Percentiles rank a stretch among this genome's conserved stretches.
These are phyloP conservation scores for Aureobasidium sp. DNA, from an alignment of 2,329 filamentous ascomycete species.

Conservation along the genomic window DNA sequence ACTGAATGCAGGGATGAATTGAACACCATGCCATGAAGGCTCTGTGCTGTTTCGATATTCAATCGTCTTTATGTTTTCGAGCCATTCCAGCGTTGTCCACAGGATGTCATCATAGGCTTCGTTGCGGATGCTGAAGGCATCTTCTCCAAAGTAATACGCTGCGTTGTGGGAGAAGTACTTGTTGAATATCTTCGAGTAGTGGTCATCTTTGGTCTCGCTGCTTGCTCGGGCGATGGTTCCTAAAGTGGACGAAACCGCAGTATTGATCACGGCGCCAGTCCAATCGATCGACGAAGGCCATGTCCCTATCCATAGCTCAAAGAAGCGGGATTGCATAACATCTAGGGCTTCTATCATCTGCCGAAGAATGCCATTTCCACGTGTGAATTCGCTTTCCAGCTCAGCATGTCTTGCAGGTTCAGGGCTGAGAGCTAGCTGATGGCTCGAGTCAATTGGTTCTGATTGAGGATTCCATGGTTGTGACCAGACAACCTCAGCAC, in stretches of 20 bases:
- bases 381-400: not conserved
- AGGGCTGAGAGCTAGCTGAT: not conserved
- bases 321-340: conserved; percentile 71
- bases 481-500: not conserved
- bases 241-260: conserved; percentile 54
- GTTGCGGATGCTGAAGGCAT: conserved; percentile 64
- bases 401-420: not conserved
- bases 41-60: conserved; percentile 53
- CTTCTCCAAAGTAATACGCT: conserved; percentile 80
- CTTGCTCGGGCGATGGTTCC: not conserved
- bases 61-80: conserved; percentile 74
- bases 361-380: not conserved
- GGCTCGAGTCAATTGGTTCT: not conserved
- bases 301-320: conserved; percentile 66
- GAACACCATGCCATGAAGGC: conserved; percentile 62
- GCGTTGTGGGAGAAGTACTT: conserved; percentile 71
- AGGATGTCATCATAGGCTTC: conserved; percentile 91
- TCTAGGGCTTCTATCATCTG: conserved; percentile 49
- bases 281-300: conserved; percentile 89
- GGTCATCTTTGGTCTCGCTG: not conserved
- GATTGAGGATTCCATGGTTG: not conserved
- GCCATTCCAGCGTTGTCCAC: conserved; percentile 90
- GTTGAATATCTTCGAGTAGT: conserved; percentile 45
- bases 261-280: conserved; percentile 81
- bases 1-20: conserved; percentile 71